phyloP scores from a whole-genome alignment of 768 basidiomycete species.

The Leucogyrophana mollusca region DNA sequence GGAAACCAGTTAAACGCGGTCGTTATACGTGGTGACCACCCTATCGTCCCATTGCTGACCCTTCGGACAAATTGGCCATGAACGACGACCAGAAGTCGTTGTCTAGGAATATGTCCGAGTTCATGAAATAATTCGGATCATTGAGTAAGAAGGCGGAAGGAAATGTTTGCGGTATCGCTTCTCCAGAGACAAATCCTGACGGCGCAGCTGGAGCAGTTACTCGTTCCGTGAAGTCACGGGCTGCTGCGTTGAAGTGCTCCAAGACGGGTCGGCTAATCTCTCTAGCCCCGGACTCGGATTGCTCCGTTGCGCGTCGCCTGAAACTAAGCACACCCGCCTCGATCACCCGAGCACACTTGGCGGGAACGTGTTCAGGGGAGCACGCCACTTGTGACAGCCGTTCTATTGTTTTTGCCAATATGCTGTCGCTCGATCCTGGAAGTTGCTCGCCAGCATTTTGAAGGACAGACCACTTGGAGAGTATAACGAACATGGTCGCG shows the following conservation, averaged over 20 bases:
- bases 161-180: constrained; percentile 12
- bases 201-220: constrained; percentile 6
- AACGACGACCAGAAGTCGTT: constrained; percentile 44
- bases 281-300: constrained; percentile 16
- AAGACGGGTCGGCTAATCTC: constrained; percentile 17
- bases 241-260: constrained; percentile 18
- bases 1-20: too few relatives aligned
- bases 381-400: constrained; percentile 32
- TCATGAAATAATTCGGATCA: constrained; percentile 31
- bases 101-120: constrained; percentile 40
- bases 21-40: too few relatives aligned
- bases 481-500: constrained; percentile 41
- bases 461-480: constrained; percentile 40
- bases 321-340: constrained; percentile 30
- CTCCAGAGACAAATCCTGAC: constrained; percentile 1
- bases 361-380: constrained; percentile 38
- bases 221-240: constrained; percentile 15
- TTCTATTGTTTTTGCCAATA: constrained; percentile 35
- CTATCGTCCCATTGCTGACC: constrained; percentile 9
- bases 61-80: constrained; percentile 32
- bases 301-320: constrained; percentile 24
- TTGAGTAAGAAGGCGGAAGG: constrained; percentile 18
- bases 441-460: constrained; percentile 33
- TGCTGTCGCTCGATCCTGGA: constrained; percentile 36
- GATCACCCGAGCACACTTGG: constrained; percentile 42